Evolutionary conservation across 768 basidiomycete species (phyloP), one percentile per base, ranked within the genome.

Genomic region (Tricholoma saponaceum): DNA sequence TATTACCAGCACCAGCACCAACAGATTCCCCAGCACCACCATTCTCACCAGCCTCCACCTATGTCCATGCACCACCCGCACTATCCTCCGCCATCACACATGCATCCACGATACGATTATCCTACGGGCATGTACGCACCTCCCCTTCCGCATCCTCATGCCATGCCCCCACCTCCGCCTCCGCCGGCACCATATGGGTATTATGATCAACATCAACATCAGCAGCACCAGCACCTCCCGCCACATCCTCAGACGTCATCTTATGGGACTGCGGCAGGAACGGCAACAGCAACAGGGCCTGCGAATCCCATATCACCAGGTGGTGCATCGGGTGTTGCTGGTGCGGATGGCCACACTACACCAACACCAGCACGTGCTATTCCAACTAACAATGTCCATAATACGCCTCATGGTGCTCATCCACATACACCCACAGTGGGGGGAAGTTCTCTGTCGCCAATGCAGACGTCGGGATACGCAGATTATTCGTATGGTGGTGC

Each of bases 1-100:
- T 66, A 66, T 14, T 49, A 39, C 13, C 59, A 60, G 32, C 56
- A 63, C 14, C 58, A 58, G 18, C 60, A 63, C 8, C 62, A 52
- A 13, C 60, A 59, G 41, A 28, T 41, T 2, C 52, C 44, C n/a
- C 47, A 49, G 12, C 61, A 57, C 26, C 58, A 62, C 32, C 50
- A 52, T 41, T 35, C 46, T 4, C 56, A 47, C 26, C 56, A 32
- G 22, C 56, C 56, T 8, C 54, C 22, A 3, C 52, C 52, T 22
- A 52, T 52, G 52, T n/a, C 33, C 35, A 46, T 44, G 43, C 30
- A 50, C 14, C 30, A 50, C 20, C 52, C 52, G 28, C 60, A 50
- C 16, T 50, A 50, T 18, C 28, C 62, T 5, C 59, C 54, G 20
- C 60, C 55, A 13, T 55, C 53, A 28, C 56, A 28, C 5, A 55